phyloP scores from a whole-genome alignment of 257 asterid species.

The Nicotiana benthamiana region DNA sequence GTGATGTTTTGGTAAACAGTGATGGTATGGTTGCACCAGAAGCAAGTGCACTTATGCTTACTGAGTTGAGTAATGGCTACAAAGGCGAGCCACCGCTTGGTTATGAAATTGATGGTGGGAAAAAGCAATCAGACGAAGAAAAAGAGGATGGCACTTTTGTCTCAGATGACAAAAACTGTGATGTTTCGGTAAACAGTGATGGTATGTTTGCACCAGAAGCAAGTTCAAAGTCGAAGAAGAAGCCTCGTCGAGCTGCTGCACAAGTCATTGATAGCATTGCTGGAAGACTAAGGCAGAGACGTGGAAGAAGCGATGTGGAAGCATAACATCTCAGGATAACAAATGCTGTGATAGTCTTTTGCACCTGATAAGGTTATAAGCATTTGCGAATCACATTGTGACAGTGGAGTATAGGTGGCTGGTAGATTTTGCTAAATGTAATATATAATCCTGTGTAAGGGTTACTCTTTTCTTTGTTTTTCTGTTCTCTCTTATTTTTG shows the following conservation, averaged over 20 bases:
- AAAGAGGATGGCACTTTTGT: slow-evolving; percentile 5
- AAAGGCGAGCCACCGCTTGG: not conserved
- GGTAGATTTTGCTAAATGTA: not conserved
- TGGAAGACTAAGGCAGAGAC: slow-evolving; percentile 60
- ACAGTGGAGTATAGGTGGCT: not conserved
- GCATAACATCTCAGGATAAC: not conserved
- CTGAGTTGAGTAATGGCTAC: not conserved
- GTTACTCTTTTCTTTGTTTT: not conserved
- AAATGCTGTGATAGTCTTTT: not conserved
- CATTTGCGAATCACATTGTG: not conserved
- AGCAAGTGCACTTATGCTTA: slow-evolving; percentile 6
- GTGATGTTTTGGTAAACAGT: too few relatives aligned
- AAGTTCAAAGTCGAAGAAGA: slow-evolving; percentile 28
- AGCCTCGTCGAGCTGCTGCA: slow-evolving; percentile 21
- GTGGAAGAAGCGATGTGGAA: not conserved
- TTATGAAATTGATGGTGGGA: not conserved
- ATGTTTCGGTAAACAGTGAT: not conserved
- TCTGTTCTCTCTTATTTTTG: too few relatives aligned
- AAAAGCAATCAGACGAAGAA: slow-evolving; percentile 7
- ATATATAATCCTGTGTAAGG: not conserved
- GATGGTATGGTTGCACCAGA: slow-evolving; percentile 16
- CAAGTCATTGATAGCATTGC: slow-evolving; percentile 43
- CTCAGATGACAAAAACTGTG: slow-evolving; percentile 1
- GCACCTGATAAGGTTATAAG: not conserved
- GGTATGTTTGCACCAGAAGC: slow-evolving; percentile 17